Conservation (phyloP, 352 stramenopile genomes). For the Phytophthora rubi region DNA sequence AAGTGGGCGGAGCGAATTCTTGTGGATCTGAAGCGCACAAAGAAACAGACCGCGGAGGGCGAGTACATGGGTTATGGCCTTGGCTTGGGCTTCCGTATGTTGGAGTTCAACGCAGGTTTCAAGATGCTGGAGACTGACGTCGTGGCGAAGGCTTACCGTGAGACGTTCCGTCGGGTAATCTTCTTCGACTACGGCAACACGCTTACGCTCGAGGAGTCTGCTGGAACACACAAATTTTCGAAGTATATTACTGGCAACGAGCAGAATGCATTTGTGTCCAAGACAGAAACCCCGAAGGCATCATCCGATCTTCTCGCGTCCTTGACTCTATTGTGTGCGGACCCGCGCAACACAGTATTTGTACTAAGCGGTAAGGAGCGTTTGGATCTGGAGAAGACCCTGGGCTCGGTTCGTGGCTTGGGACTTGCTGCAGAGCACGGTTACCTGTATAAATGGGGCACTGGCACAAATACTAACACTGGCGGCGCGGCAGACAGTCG, state of each 20-base stretch:
- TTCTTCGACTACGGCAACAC: conserved; percentile 99
- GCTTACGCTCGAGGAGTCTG: conserved; percentile 91
- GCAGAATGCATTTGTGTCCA: conserved; percentile 39
- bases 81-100: conserved; percentile 95
- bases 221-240: conserved; percentile 70
- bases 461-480: conserved; percentile 30
- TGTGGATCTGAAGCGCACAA: conserved; percentile 96
- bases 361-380: conserved; percentile 97
- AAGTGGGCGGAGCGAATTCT: conserved; percentile 98
- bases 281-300: conserved; percentile 33
- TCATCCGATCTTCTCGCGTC: conserved; percentile 86
- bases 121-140: conserved; percentile 93
- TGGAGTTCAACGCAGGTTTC: conserved; percentile 97
- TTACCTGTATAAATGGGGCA: conserved; percentile 97
- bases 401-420: conserved; percentile 95
- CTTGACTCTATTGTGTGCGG: conserved; percentile 92
- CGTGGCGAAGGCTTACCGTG: conserved; percentile 91
- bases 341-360: conserved; percentile 98
- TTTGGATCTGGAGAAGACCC: conserved; percentile 92
- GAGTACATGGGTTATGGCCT: conserved; percentile 95
- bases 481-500: conserved; percentile 46
- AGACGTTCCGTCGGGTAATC: conserved; percentile 91
- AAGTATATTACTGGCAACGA: conserved; percentile 76
- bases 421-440: conserved; percentile 98
- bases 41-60: conserved; percentile 86